Evolutionary conservation across 148 eudicot genomes (phyloP).

Genomic region (Hydrangea macrophylla): DNA sequence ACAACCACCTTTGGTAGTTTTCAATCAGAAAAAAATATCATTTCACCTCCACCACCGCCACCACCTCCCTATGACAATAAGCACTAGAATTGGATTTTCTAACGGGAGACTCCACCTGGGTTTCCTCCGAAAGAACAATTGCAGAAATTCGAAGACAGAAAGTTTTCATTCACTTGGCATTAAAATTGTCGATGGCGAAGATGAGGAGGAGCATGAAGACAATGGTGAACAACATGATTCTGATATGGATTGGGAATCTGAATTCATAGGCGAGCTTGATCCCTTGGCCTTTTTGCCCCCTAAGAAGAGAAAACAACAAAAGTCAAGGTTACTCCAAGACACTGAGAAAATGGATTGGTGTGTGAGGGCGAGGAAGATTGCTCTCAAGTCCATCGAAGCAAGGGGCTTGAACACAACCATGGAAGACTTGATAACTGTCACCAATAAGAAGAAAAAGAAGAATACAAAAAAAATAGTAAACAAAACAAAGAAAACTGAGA

Average conservation of each 20-base stretch:
- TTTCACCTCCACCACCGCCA: conserved; percentile 15
- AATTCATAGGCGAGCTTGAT: conserved; percentile 57
- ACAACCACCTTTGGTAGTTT: conserved; percentile 19
- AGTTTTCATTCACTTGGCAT: conserved; percentile 24
- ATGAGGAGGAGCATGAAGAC: conserved; percentile 12
- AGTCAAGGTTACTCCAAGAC: conserved; percentile 42
- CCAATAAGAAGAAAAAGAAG: conserved; percentile 53
- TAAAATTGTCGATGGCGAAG: conserved; percentile 24
- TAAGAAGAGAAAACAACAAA: conserved; percentile 43
- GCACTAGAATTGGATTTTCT: conserved; percentile 25
- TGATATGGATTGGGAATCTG: conserved; percentile 59
- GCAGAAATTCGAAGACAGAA: conserved; percentile 16
- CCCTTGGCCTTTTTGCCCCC: conserved; percentile 21
- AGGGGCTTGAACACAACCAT: conserved; percentile 59
- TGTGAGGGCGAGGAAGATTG: conserved; percentile 83
- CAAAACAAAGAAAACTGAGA: conserved; percentile 27
- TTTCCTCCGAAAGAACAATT: conserved; percentile 21
- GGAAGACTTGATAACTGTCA: conserved; percentile 43
- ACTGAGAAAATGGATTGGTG: conserved; percentile 87
- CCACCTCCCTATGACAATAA: not conserved
- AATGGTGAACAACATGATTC: conserved; percentile 21
- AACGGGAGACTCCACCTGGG: conserved; percentile 20
- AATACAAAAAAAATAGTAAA: conserved; percentile 34
- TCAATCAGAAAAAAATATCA: conserved; percentile 6
- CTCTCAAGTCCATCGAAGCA: conserved; percentile 76